Evolutionary conservation across 306 rosid genomes (phyloP).

Genomic region (Cicer pinnatifidum): DNA sequence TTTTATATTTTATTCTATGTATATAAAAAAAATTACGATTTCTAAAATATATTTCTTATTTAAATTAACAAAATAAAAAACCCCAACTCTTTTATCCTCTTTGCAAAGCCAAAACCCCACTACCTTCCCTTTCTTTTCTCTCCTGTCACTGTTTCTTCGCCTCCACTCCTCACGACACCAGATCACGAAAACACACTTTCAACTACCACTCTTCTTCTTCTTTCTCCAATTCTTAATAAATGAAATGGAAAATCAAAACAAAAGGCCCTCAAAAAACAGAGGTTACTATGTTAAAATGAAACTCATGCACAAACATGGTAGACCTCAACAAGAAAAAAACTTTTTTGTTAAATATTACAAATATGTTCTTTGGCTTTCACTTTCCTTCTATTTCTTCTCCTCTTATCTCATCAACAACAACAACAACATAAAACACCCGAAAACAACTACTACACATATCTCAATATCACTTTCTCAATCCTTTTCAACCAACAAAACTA

Average conservation of each 20-base stretch:
- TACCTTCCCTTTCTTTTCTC: not conserved
- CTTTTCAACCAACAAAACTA: slow-evolving; percentile 40
- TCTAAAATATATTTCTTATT: too few species aligned
- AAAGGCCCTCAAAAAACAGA: slow-evolving; percentile 50
- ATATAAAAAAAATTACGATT: too few species aligned
- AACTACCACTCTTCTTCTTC: slow-evolving; percentile 47
- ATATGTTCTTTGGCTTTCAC: slow-evolving; percentile 83
- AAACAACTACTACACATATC: slow-evolving; percentile 42
- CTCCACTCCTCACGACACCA: slow-evolving; percentile 68
- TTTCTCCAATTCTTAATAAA: not conserved
- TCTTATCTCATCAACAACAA: slow-evolving; percentile 65
- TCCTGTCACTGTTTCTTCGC: slow-evolving; percentile 62
- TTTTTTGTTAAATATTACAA: slow-evolving; percentile 68
- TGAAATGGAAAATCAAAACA: slow-evolving; percentile 23
- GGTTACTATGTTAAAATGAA: slow-evolving; percentile 87
- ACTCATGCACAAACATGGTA: slow-evolving; percentile 66
- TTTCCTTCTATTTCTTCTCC: slow-evolving; percentile 73
- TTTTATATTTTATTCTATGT: too few species aligned
- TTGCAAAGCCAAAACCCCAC: slow-evolving; percentile 55
- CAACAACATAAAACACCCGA: slow-evolving; percentile 12
- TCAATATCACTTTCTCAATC: slow-evolving; percentile 63
- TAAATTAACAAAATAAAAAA: too few species aligned
- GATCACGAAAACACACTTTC: slow-evolving; percentile 61
- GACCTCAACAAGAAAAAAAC: slow-evolving; percentile 60
- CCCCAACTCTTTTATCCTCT: not conserved